Evolutionary conservation across 2,329 filamentous ascomycete species (phyloP).

Genomic region (Rugonectria rugulosa): DNA sequence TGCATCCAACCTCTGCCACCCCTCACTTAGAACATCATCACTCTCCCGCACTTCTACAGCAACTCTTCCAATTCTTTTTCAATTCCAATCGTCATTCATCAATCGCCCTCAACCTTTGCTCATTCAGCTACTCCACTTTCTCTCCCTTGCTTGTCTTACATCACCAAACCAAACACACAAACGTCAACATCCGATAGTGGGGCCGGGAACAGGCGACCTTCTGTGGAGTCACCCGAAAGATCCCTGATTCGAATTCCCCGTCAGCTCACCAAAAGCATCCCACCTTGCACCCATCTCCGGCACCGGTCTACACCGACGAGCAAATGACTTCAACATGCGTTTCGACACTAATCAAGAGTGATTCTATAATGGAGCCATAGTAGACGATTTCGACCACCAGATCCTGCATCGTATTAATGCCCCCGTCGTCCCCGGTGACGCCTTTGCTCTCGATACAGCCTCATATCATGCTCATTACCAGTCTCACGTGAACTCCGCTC

Average conservation of each 20-base stretch:
- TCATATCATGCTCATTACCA: slow-evolving; percentile 10
- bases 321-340: slow-evolving; percentile 26
- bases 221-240: slow-evolving; percentile 35
- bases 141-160: slow-evolving; percentile 27
- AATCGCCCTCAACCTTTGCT: slow-evolving; percentile 6
- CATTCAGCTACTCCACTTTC: slow-evolving; percentile 23
- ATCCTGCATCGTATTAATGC: slow-evolving; percentile 16
- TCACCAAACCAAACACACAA: slow-evolving; percentile 29
- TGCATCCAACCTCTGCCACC: slow-evolving; percentile 27
- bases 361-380: slow-evolving; percentile 1
- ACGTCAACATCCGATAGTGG: slow-evolving; percentile 41
- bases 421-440: slow-evolving; percentile 13
- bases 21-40: slow-evolving; percentile 11
- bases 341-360: slow-evolving; percentile 29
- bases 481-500: slow-evolving; percentile 15
- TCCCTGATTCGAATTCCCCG: slow-evolving; percentile 27
- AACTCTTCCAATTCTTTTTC: not conserved
- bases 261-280: slow-evolving; percentile 39
- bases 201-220: slow-evolving; percentile 40
- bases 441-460: not conserved
- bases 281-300: slow-evolving; percentile 33
- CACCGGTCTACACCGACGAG: slow-evolving; percentile 26
- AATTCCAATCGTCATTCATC: not conserved
- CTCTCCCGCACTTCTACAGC: slow-evolving; percentile 12
- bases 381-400: slow-evolving; percentile 1